A percentile compares a stretch with the other conserved stretches of the same genome.
phyloP scores from a whole-genome alignment of 352 stramenopile species.

The Phytophthora colocasiae region DNA sequence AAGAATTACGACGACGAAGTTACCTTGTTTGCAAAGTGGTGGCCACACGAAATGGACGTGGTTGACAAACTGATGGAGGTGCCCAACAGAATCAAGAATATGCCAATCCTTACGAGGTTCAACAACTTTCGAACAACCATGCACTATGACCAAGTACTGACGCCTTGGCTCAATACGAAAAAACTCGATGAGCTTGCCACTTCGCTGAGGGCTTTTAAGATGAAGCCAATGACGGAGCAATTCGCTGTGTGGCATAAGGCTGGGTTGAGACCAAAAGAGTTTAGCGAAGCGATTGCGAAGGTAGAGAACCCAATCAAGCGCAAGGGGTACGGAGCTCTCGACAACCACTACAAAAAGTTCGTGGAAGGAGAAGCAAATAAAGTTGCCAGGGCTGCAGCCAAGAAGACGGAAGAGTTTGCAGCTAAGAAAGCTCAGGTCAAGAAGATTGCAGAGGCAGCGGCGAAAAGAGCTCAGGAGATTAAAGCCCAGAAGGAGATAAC shows the following conservation, averaged over 20 bases:
- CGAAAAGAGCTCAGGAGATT: not conserved
- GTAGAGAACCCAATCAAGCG: not conserved
- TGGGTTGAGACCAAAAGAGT: not conserved
- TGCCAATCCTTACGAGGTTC: slow-evolving; percentile 1
- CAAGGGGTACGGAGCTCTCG: not conserved
- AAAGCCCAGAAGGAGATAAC: not conserved
- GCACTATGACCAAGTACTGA: slow-evolving; percentile 1
- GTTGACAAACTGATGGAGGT: not conserved
- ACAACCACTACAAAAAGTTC: slow-evolving; percentile 8
- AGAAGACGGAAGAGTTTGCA: not conserved
- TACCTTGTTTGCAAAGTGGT: slow-evolving; percentile 11
- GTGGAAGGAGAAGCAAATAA: not conserved
- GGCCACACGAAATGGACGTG: not conserved
- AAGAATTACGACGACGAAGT: not conserved
- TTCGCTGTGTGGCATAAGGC: not conserved
- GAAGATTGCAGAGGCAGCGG: not conserved
- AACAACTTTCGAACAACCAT: slow-evolving; percentile 5
- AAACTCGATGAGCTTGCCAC: not conserved
- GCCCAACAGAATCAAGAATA: slow-evolving; percentile 4
- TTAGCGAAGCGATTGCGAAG: not conserved
- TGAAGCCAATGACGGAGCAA: not conserved
- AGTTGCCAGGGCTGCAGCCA: not conserved
- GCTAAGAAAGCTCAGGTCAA: not conserved
- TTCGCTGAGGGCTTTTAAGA: not conserved
- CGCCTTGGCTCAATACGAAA: slow-evolving; percentile 2